These are phyloP conservation scores for Macroventuria anomochaeta DNA, from an alignment of 2,329 filamentous ascomycete genomes.

Conservation along the genomic window DNA sequence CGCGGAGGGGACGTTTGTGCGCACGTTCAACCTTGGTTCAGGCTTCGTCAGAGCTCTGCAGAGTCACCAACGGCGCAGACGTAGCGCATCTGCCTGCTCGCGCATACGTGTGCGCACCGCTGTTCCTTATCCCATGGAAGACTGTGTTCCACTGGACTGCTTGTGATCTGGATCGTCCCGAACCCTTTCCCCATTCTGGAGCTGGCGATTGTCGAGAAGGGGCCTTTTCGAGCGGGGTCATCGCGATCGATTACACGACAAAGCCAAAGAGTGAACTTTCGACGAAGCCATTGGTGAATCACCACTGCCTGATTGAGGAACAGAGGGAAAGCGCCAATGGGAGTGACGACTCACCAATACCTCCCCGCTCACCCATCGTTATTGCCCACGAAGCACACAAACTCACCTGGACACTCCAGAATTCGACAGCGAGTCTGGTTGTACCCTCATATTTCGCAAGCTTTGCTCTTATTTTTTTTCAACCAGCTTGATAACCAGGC, in stretches of 20 bases:
- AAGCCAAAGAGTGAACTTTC: not conserved
- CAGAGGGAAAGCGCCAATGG: slow-evolving; percentile 10
- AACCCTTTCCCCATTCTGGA: slow-evolving; percentile 5
- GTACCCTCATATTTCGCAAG: not conserved
- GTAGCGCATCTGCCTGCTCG: slow-evolving; percentile 8
- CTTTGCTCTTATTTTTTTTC: slow-evolving; percentile 2
- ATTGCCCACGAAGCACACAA: slow-evolving; percentile 6
- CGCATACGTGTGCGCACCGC: slow-evolving; percentile 5
- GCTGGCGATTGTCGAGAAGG: not conserved
- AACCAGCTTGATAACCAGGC: not conserved
- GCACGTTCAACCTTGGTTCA: slow-evolving; percentile 7
- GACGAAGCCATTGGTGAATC: slow-evolving; percentile 7
- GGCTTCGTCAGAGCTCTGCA: slow-evolving; percentile 2
- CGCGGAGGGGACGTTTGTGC: slow-evolving; percentile 1
- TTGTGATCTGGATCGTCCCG: slow-evolving; percentile 6
- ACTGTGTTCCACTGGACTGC: not conserved
- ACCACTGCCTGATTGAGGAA: slow-evolving; percentile 10
- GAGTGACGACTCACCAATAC: slow-evolving; percentile 4
- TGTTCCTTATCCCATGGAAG: slow-evolving; percentile 1
- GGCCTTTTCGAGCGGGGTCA: slow-evolving; percentile 5
- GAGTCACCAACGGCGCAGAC: slow-evolving; percentile 8
- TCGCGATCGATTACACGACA: slow-evolving; percentile 9
- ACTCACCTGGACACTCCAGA: slow-evolving; percentile 2
- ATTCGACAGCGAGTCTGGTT: not conserved
- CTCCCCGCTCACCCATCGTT: slow-evolving; percentile 5